Evolutionary conservation across 306 rosid genomes (phyloP).

Genomic region (Vigna hirtella): DNA sequence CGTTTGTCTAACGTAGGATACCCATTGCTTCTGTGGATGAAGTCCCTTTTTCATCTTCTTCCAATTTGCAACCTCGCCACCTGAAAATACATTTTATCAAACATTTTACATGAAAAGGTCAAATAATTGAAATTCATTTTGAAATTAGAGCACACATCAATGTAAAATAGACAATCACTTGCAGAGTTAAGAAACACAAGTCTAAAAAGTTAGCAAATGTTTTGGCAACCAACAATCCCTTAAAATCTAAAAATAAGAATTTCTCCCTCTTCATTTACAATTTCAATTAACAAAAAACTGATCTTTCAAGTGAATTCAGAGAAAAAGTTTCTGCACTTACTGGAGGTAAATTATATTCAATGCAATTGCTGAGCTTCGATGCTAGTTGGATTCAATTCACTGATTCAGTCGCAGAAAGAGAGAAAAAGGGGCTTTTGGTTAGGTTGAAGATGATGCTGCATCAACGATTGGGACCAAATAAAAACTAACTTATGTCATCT

Average conservation of each 20-base stretch:
- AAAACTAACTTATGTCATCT: too few relatives aligned
- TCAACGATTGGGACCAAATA: background rate
- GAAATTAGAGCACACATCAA: background rate
- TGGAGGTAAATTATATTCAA: background rate
- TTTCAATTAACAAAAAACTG: background rate
- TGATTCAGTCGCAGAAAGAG: background rate
- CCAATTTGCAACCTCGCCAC: conserved; percentile 20
- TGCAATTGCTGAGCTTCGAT: background rate
- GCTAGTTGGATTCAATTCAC: background rate
- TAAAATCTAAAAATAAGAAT: background rate
- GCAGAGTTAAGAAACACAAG: background rate
- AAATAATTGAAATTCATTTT: background rate
- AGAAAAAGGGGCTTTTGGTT: background rate
- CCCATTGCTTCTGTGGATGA: conserved; percentile 97
- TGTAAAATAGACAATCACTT: background rate
- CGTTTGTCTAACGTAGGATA: conserved; percentile 82
- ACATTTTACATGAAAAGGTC: conserved; percentile 39
- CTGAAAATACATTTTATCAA: conserved; percentile 47
- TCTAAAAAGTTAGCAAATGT: background rate
- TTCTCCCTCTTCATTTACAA: background rate
- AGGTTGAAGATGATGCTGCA: background rate
- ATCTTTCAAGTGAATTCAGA: background rate
- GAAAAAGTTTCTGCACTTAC: conserved; percentile 7
- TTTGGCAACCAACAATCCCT: background rate
- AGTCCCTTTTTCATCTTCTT: conserved; percentile 83